Conservation (phyloP, 768 basidiomycete genomes). For the Mycena metata region DNA sequence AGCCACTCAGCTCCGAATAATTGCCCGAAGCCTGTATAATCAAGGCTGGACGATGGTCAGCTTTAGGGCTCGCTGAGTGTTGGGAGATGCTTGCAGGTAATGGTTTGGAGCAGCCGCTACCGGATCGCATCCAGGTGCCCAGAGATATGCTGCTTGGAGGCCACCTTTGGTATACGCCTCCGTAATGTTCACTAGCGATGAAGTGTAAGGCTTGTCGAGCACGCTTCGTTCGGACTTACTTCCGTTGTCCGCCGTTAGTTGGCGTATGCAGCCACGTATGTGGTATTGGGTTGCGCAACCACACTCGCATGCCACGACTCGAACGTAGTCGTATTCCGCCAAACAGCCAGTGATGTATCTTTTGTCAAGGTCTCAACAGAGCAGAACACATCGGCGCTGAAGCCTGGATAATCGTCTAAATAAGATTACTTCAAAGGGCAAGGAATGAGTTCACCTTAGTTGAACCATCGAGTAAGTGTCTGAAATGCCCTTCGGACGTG, state of each 20-base stretch:
- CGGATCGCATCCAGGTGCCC: slow-evolving; percentile 26
- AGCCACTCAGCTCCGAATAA: slow-evolving; percentile 17
- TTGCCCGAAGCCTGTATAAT: slow-evolving; percentile 19
- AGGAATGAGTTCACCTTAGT: slow-evolving; percentile 10
- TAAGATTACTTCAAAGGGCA: neutral
- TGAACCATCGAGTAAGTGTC: slow-evolving; percentile 13
- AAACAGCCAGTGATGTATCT: neutral
- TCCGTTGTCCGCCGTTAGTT: neutral
- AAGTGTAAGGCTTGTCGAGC: neutral
- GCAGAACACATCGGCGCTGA: slow-evolving; percentile 24
- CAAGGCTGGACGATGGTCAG: slow-evolving; percentile 1
- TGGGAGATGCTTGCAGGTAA: slow-evolving; percentile 9
- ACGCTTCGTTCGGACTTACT: neutral
- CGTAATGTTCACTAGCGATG: slow-evolving; percentile 20
- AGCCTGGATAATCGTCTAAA: neutral
- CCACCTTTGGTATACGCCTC: slow-evolving; percentile 9
- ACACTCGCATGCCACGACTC: neutral
- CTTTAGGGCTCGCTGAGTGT: neutral
- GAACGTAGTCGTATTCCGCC: neutral
- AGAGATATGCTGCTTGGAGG: slow-evolving; percentile 3
- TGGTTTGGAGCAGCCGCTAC: slow-evolving; percentile 6
- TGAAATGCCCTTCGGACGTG: neutral
- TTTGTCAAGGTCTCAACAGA: neutral
- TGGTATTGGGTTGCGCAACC: neutral
- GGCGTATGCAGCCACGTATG: neutral